Conservation (phyloP, 2,329 filamentous ascomycete species). For the Colletotrichum tofieldiae region DNA sequence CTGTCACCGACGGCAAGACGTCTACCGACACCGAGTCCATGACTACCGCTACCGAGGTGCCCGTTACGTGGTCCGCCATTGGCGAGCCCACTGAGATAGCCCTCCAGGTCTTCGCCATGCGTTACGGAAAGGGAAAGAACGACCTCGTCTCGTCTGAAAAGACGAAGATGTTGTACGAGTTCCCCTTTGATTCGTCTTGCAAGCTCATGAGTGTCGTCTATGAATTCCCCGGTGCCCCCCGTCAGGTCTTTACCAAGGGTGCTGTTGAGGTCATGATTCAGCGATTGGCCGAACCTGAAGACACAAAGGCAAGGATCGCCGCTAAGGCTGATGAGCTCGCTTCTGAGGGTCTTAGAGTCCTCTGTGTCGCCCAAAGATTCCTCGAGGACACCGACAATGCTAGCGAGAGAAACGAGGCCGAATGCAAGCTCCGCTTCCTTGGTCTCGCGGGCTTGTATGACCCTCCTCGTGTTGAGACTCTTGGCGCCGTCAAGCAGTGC, state of each 20-base stretch:
- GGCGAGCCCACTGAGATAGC: slow-evolving; percentile 83
- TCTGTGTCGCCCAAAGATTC: slow-evolving; percentile 73
- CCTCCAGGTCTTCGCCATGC: slow-evolving; percentile 80
- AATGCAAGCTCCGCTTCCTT: slow-evolving; percentile 73
- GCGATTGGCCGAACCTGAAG: slow-evolving; percentile 63
- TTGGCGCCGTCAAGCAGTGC: slow-evolving; percentile 72
- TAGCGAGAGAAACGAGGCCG: slow-evolving; percentile 68
- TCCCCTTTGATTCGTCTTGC: slow-evolving; percentile 81
- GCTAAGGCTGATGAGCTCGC: slow-evolving; percentile 71
- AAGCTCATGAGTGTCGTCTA: slow-evolving; percentile 85
- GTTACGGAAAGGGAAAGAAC: slow-evolving; percentile 70
- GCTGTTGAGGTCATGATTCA: slow-evolving; percentile 72
- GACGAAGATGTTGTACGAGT: slow-evolving; percentile 72
- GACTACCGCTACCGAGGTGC: slow-evolving; percentile 59
- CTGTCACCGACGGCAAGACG: slow-evolving; percentile 62
- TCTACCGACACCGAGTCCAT: slow-evolving; percentile 62
- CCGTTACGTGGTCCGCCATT: slow-evolving; percentile 68
- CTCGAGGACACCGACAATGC: slow-evolving; percentile 57
- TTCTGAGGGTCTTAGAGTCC: slow-evolving; percentile 76
- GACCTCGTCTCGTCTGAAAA: slow-evolving; percentile 50
- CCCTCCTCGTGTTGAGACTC: slow-evolving; percentile 78
- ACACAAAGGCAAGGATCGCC: slow-evolving; percentile 62
- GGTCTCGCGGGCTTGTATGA: slow-evolving; percentile 82
- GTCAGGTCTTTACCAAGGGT: slow-evolving; percentile 70
- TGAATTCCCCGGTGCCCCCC: slow-evolving; percentile 50